phyloP scores from a whole-genome alignment of 139 green algal species.

The Haematococcus lacustris region DNA sequence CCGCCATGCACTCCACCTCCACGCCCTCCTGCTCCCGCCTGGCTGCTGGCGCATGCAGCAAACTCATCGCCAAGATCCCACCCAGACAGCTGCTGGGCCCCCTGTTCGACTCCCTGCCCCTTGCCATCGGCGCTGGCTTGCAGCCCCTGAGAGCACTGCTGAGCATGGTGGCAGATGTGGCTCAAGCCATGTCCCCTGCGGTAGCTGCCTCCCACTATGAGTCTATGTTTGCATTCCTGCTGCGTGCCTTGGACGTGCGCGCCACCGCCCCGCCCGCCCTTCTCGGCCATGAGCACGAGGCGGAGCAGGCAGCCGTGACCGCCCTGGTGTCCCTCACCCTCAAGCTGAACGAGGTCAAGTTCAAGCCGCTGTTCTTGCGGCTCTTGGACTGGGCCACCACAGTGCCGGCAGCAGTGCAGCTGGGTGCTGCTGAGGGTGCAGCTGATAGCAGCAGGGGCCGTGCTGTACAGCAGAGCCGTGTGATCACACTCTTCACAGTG shows the following conservation, averaged over 20 bases:
- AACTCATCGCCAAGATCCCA: neutral
- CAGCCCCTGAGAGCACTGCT: conserved; percentile 29
- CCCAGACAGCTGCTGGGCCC: conserved; percentile 12
- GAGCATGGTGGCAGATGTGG: conserved; percentile 13
- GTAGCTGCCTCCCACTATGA: conserved; percentile 46
- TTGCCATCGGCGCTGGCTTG: neutral
- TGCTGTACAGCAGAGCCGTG: neutral
- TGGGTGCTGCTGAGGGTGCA: too few relatives aligned
- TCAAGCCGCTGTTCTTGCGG: conserved; percentile 87
- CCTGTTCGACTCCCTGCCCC: conserved; percentile 8
- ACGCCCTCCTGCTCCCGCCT: neutral
- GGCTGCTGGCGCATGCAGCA: neutral
- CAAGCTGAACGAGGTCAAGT: conserved; percentile 82
- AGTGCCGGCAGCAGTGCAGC: neutral
- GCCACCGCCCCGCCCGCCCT: conserved; percentile 3
- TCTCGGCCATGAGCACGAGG: neutral
- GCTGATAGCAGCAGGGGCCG: too few relatives aligned
- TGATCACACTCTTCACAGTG: conserved; percentile 39
- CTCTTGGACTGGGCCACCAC: conserved; percentile 90
- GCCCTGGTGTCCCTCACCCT: conserved; percentile 68
- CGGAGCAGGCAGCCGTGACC: conserved; percentile 46
- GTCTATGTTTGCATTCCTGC: conserved; percentile 60
- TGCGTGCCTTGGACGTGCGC: conserved; percentile 69
- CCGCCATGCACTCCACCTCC: conserved; percentile 22
- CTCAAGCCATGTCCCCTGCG: conserved; percentile 40